Conservation (phyloP, 2,329 filamentous ascomycete species). For the Colletotrichum coccodes region DNA sequence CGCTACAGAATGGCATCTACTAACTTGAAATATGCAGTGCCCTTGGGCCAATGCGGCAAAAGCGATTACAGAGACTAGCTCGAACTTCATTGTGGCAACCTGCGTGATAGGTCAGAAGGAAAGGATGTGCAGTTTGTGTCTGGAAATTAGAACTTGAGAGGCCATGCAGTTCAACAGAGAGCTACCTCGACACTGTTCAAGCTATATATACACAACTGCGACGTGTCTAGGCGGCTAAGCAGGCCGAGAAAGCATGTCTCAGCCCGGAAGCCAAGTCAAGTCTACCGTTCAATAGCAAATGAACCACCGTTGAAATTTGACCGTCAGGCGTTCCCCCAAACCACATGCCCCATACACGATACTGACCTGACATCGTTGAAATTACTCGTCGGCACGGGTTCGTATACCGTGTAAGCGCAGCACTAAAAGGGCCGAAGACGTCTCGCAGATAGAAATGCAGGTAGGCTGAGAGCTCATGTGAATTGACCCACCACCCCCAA, state of each 20-base stretch:
- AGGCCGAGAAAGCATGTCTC: too few species aligned
- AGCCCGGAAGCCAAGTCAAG: background rate
- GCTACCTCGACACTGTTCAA: too few species aligned
- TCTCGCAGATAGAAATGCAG: background rate
- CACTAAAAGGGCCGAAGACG: background rate
- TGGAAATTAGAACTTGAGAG: background rate
- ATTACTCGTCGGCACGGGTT: too few species aligned
- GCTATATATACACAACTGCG: too few species aligned
- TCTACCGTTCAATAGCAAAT: too few species aligned
- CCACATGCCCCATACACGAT: too few species aligned
- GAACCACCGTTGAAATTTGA: background rate
- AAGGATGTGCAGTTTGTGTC: background rate
- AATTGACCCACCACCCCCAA: background rate
- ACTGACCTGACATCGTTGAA: too few species aligned
- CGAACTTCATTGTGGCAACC: constrained; percentile 3
- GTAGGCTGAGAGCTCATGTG: too few species aligned
- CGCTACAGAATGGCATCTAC: background rate
- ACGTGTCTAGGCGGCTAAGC: too few species aligned
- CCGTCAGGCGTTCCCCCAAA: background rate
- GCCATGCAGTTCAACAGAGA: accelerated
- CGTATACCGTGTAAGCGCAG: background rate
- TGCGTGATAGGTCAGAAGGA: background rate
- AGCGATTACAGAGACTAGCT: background rate
- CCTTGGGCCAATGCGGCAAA: constrained; percentile 6
- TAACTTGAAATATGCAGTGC: constrained; percentile 30